phyloP scores from a whole-genome alignment of 805 yeast species.

The Schwanniomyces occidentalis region DNA sequence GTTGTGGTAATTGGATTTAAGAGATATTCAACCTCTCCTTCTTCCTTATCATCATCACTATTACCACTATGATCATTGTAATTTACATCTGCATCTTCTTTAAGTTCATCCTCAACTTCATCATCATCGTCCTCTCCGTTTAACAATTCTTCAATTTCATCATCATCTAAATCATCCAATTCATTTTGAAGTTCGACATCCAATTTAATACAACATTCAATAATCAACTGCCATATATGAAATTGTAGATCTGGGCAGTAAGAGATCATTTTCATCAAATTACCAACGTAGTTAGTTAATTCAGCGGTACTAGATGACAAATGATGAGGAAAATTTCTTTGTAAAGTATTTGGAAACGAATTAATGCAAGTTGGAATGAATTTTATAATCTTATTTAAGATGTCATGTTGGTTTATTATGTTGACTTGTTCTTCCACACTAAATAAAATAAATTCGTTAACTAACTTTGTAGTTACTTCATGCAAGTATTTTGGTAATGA shows the following conservation, averaged over 20 bases:
- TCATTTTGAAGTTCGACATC: constrained; percentile 93
- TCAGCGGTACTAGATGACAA: constrained; percentile 52
- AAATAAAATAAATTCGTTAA: constrained; percentile 52
- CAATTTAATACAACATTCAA: constrained; percentile 78
- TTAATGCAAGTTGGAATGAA: constrained; percentile 82
- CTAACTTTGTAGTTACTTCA: constrained; percentile 72
- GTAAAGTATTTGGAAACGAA: constrained; percentile 58
- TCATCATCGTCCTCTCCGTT: constrained; percentile 49
- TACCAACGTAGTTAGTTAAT: constrained; percentile 62
- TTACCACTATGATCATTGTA: constrained; percentile 22
- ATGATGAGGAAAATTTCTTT: constrained; percentile 76
- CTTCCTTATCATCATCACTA: constrained; percentile 24
- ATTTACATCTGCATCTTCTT: constrained; percentile 23
- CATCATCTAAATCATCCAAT: constrained; percentile 79
- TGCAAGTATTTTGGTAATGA: constrained; percentile 89
- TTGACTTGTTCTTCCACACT: constrained; percentile 13
- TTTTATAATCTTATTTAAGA: constrained; percentile 62
- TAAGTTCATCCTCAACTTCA: constrained; percentile 26
- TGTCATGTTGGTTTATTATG: constrained; percentile 51
- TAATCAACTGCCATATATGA: constrained; percentile 74
- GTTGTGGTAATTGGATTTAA: constrained; percentile 40
- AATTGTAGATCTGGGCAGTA: constrained; percentile 78
- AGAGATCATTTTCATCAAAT: constrained; percentile 56
- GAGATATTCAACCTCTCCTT: constrained; percentile 47
- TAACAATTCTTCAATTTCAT: constrained; percentile 52